Evolutionary conservation across 257 asterid genomes (phyloP), one percentile per base, ranked within the genome.

Genomic region (Penstemon eatonii): DNA sequence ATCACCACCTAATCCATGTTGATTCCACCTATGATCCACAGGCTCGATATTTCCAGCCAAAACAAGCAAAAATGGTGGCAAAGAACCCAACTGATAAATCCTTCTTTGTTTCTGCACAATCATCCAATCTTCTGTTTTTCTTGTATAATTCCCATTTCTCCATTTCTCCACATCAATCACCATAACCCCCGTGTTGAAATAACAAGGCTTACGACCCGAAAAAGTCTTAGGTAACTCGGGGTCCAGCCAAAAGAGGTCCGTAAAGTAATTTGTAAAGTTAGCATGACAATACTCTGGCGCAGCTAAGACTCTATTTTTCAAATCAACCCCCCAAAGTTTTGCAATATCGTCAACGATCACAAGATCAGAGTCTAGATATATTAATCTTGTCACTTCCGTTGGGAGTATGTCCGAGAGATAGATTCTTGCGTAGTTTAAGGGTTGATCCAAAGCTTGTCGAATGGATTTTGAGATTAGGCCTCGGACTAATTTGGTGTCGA

Each of bases 281-380:
- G 91, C 96, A 4, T 77, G 91, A 64, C 96, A 86, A 63, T 89
- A 89, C 44, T 89, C 95, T 0, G 95, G 95, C 3, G 92, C 96
- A 0, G 87, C 96, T 6, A 89, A 61, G 5, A 85, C 85, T 52
- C 63, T 89, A 0, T 38, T 79, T 15, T 78, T 85, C 68, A 89
- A 73, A 68, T 86, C 83, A 0, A 82, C 88, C 1, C 58, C 61
- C 94, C 91, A 89, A 2, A 86, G 76, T 25, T 84, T 86, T 0
- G 69, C 74, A 0, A 86, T 67, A 39, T 86, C 91, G 41, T 89
- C 94, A 8, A 86, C 89, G 80, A 80, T 63, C 4, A 86, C 90
- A 2, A 86, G 79, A 52, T 84, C 96, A 0, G 91, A 85, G 41
- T 89, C 94, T 4, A 89, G 94, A 66, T 89, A 86, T 41, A 89